These are phyloP conservation scores for Zopfia rhizophila DNA, from an alignment of 2,329 filamentous ascomycete genomes.

Conservation along the genomic window DNA sequence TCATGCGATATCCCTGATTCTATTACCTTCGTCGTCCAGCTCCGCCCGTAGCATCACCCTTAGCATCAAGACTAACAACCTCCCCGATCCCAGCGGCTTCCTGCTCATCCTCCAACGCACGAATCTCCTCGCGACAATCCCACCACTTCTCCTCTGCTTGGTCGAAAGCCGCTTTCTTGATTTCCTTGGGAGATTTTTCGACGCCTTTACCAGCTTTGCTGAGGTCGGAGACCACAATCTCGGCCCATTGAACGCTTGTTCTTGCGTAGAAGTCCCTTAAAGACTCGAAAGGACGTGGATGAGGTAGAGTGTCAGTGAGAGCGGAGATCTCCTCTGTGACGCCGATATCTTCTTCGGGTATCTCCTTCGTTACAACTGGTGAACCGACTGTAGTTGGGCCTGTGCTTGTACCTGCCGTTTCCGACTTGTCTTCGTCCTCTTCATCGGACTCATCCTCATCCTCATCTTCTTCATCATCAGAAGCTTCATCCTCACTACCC, in stretches of 20 bases:
- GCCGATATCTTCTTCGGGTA: conserved; percentile 54
- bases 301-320: conserved; percentile 76
- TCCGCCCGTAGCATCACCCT: conserved; percentile 60
- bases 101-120: conserved; percentile 91
- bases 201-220: conserved; percentile 67
- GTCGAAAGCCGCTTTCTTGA: conserved; percentile 90
- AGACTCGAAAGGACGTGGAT: conserved; percentile 84
- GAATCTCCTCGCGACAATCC: conserved; percentile 95
- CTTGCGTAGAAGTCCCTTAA: conserved; percentile 91
- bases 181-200: conserved; percentile 83
- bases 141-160: conserved; percentile 98
- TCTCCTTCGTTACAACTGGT: conserved; percentile 32
- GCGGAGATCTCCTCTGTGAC: conserved; percentile 64
- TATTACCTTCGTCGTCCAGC: conserved; percentile 47
- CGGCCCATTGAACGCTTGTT: conserved; percentile 91
- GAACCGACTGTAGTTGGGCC: conserved; percentile 62
- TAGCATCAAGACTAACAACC: conserved; percentile 86
- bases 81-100: conserved; percentile 95
- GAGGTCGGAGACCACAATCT: conserved; percentile 79
- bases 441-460: conserved; percentile 48
- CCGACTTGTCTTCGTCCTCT: conserved; percentile 65
- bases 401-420: conserved; percentile 62
- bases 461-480: conserved; percentile 61
- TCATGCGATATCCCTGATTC: too few species aligned
- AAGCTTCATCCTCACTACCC: conserved; percentile 56